Evolutionary conservation across 2,329 filamentous ascomycete genomes (phyloP).

Genomic region (Beauveria sp.): DNA sequence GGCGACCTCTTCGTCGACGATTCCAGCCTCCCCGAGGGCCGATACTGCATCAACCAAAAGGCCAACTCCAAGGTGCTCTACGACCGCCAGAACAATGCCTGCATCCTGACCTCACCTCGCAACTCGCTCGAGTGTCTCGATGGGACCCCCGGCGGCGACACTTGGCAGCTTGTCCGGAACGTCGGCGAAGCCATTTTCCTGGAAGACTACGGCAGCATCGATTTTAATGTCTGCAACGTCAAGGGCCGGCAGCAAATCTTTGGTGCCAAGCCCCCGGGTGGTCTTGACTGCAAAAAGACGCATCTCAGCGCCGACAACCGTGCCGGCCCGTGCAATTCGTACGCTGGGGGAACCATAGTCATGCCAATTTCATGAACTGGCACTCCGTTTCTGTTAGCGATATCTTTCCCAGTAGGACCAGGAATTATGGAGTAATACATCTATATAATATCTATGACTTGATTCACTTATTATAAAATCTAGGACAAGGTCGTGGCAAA

Average conservation of each 20-base stretch:
- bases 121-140: slow-evolving; percentile 25
- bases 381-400: too few species aligned
- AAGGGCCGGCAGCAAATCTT: neutral
- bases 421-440: too few species aligned
- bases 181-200: neutral
- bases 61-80: slow-evolving; percentile 19
- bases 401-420: too few species aligned
- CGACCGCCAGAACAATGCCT: slow-evolving; percentile 25
- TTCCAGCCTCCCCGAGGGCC: slow-evolving; percentile 17
- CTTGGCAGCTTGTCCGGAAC: neutral
- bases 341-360: neutral
- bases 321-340: neutral
- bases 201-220: neutral
- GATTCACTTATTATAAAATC: too few species aligned
- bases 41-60: slow-evolving; percentile 25
- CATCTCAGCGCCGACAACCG: neutral
- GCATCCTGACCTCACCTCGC: slow-evolving; percentile 20
- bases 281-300: neutral
- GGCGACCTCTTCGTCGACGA: slow-evolving; percentile 22
- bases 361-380: too few species aligned
- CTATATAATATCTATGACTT: too few species aligned
- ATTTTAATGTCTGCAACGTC: neutral
- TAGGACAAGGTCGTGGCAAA: too few species aligned
- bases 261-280: neutral
- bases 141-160: slow-evolving; percentile 21